Conservation (phyloP, 495 filamentous ascomycete species). For the Penicillium dipodomyicola region DNA sequence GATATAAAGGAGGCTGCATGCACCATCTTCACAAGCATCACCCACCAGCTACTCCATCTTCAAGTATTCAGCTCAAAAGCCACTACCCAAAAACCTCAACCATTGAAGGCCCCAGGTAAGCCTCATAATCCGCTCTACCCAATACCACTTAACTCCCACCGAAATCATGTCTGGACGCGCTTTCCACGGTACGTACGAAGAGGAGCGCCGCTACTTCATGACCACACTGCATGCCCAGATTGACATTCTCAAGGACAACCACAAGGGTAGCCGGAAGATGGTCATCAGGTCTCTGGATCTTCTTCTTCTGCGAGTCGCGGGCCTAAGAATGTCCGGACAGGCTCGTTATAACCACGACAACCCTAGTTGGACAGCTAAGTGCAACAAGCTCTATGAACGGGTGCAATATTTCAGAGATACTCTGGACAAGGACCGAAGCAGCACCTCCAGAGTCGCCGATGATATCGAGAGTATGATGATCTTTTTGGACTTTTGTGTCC, state of each 20-base stretch:
- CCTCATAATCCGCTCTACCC: not conserved
- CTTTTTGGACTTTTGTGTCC: not conserved
- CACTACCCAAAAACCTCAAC: not conserved
- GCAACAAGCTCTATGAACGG: not conserved
- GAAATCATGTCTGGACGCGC: not conserved
- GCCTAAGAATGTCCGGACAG: slow-evolving; percentile 2
- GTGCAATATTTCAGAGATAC: not conserved
- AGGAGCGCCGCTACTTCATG: not conserved
- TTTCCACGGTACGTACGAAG: not conserved
- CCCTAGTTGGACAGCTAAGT: not conserved
- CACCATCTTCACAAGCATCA: too few species aligned
- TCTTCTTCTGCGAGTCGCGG: not conserved
- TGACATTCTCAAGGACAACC: slow-evolving; percentile 11
- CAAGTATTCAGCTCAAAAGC: not conserved
- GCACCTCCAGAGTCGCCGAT: not conserved
- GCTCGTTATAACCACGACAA: not conserved
- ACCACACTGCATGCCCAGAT: slow-evolving; percentile 5
- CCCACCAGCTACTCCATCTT: not conserved
- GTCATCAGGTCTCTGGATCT: not conserved
- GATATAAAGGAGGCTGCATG: not conserved
- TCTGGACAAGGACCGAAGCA: not conserved
- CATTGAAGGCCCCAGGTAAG: not conserved
- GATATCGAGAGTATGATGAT: slow-evolving; percentile 1
- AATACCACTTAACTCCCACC: not conserved
- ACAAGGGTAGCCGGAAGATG: not conserved